These are phyloP conservation scores for Raphanus hybrid DNA, from an alignment of 441 rosid genomes.

Conservation along the genomic window DNA sequence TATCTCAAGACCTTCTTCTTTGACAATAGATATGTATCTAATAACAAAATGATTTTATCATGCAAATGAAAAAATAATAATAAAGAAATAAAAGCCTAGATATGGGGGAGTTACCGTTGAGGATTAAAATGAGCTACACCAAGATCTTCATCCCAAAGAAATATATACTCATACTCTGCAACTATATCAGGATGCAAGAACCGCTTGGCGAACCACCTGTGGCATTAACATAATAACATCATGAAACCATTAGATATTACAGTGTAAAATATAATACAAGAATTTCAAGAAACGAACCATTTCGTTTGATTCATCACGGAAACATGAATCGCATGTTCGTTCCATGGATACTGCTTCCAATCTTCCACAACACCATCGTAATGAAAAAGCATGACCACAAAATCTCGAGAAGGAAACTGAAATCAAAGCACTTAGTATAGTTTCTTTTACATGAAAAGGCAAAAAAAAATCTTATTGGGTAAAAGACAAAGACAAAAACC, in stretches of 20 bases:
- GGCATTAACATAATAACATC: not conserved
- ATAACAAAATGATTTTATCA: conserved; percentile 2
- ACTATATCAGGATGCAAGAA: conserved; percentile 76
- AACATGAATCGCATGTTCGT: conserved; percentile 54
- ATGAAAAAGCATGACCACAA: conserved; percentile 72
- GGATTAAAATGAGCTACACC: conserved; percentile 66
- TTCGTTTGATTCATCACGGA: conserved; percentile 70
- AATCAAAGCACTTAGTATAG: conserved; percentile 9
- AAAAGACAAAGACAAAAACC: conserved; percentile 43
- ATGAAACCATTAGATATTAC: not conserved
- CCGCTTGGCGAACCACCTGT: conserved; percentile 79
- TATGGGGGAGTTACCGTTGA: conserved; percentile 39
- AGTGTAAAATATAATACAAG: not conserved
- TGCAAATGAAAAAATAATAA: not conserved
- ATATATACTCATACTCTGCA: conserved; percentile 57
- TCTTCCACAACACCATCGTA: conserved; percentile 66
- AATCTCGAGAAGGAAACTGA: conserved; percentile 56
- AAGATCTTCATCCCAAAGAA: conserved; percentile 80
- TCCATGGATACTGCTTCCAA: conserved; percentile 65
- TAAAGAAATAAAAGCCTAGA: not conserved
- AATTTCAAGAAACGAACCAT: conserved; percentile 48
- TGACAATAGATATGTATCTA: conserved; percentile 60
- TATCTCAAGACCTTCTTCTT: conserved; percentile 64
- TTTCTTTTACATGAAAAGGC: not conserved
- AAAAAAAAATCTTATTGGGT: not conserved